Percentiles rank a stretch among this genome's conserved stretches.
Evolutionary conservation across 371 early-diverging fungal genomes (phyloP).

Genomic region (Mycotypha africana): DNA sequence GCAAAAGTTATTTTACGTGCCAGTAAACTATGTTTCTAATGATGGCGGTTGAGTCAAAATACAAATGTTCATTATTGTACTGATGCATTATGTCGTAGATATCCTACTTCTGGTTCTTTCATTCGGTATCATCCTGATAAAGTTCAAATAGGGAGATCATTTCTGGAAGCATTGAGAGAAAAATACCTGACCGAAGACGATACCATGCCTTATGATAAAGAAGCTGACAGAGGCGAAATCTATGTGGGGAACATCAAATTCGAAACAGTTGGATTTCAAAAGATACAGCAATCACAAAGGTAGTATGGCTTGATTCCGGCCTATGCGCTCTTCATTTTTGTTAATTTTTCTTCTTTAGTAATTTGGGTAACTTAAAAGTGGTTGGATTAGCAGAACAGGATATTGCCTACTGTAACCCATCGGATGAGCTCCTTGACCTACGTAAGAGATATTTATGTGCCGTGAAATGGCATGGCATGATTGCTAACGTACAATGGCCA

Average conservation of each 20-base stretch:
- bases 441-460: too few species aligned
- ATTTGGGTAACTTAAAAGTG: constrained; percentile 40
- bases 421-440: too few species aligned
- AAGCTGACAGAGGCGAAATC: constrained; percentile 29
- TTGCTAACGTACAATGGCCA: too few species aligned
- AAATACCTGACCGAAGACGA: constrained; percentile 42
- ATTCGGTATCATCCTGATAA: constrained; percentile 54
- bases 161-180: constrained; percentile 48
- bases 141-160: constrained; percentile 43
- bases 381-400: constrained; percentile 49
- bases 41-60: too few species aligned
- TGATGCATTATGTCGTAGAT: too few species aligned
- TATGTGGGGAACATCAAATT: constrained; percentile 55
- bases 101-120: constrained; percentile 68
- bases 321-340: too few species aligned
- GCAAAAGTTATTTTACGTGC: constrained; percentile 66
- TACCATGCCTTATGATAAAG: constrained; percentile 13
- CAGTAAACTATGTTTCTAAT: too few species aligned
- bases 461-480: too few species aligned
- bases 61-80: too few species aligned
- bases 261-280: constrained; percentile 79
- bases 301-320: too few species aligned
- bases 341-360: too few species aligned
- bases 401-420: too few species aligned
- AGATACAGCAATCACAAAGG: constrained; percentile 55